Evolutionary conservation across 768 basidiomycete genomes (phyloP).

Genomic region (Neoboletus subvelutipes): DNA sequence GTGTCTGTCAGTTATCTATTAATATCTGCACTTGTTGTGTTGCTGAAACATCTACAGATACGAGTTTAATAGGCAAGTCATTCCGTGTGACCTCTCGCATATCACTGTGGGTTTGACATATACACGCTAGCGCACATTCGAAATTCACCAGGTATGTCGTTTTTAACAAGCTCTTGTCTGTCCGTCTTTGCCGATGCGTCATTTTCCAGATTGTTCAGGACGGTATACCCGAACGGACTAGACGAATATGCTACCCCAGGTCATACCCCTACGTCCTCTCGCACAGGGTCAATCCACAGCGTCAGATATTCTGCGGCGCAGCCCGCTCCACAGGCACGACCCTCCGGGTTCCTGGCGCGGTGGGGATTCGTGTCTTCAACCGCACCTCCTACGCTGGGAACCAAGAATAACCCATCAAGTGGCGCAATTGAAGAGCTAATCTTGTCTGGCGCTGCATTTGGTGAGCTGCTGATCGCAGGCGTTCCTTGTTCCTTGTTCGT

Average conservation of each 20-base stretch:
- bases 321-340: conserved; percentile 14
- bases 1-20: conserved; percentile 54
- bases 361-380: conserved; percentile 27
- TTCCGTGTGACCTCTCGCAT: not conserved
- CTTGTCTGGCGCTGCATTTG: conserved; percentile 75
- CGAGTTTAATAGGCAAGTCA: conserved; percentile 53
- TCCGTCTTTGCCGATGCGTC: conserved; percentile 3
- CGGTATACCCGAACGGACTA: conserved; percentile 62
- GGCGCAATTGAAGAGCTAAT: conserved; percentile 72
- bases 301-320: conserved; percentile 19
- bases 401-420: conserved; percentile 34
- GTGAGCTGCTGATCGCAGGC: conserved; percentile 36
- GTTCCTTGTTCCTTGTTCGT: not conserved
- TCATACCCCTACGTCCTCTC: conserved; percentile 35
- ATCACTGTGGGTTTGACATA: conserved; percentile 21
- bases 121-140: conserved; percentile 52
- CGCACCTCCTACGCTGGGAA: conserved; percentile 14
- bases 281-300: conserved; percentile 31
- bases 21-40: not conserved
- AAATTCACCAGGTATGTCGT: conserved; percentile 66
- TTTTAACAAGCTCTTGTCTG: not conserved
- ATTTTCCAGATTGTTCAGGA: conserved; percentile 57
- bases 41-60: conserved; percentile 34
- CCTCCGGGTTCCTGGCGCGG: conserved; percentile 39
- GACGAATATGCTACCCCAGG: conserved; percentile 43